phyloP scores from a whole-genome alignment of 768 basidiomycete species.

The Fibroporia radiculosa region DNA sequence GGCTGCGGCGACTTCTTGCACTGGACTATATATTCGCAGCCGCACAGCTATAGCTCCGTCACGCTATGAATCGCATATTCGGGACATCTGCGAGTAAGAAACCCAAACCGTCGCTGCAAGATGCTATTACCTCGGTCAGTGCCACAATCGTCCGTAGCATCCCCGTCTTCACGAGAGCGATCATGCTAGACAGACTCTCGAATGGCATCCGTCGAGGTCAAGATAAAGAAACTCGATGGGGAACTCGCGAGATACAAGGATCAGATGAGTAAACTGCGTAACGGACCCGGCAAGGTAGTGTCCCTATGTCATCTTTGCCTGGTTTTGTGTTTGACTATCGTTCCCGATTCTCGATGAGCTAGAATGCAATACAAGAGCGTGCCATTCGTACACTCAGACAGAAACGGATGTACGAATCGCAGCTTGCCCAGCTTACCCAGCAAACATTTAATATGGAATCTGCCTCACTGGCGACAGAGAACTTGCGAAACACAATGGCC shows the following conservation, averaged over 20 bases:
- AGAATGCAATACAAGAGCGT: slow-evolving; percentile 92
- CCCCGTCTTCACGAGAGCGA: not conserved
- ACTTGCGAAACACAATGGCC: slow-evolving; percentile 97
- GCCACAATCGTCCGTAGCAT: not conserved
- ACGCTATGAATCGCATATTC: slow-evolving; percentile 77
- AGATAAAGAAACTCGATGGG: slow-evolving; percentile 92
- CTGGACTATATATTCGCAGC: too few species aligned
- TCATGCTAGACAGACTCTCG: slow-evolving; percentile 72
- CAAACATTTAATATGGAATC: slow-evolving; percentile 99
- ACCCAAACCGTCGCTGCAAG: slow-evolving; percentile 78
- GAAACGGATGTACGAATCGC: slow-evolving; percentile 92
- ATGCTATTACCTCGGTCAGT: slow-evolving; percentile 86
- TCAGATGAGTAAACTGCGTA: slow-evolving; percentile 89
- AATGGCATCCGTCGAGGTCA: slow-evolving; percentile 87
- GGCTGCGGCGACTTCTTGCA: too few species aligned
- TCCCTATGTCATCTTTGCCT: not conserved
- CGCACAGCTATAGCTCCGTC: too few species aligned
- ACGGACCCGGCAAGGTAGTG: slow-evolving; percentile 92
- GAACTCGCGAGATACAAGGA: slow-evolving; percentile 90
- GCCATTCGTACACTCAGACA: slow-evolving; percentile 90
- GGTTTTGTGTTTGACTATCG: not conserved
- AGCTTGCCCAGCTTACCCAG: slow-evolving; percentile 84
- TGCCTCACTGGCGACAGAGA: slow-evolving; percentile 92
- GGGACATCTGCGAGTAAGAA: slow-evolving; percentile 69
- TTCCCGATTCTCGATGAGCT: not conserved